Evolutionary conservation across 164 flowering plant species (phyloP).

Genomic region (Magnolia kwangsiensis): DNA sequence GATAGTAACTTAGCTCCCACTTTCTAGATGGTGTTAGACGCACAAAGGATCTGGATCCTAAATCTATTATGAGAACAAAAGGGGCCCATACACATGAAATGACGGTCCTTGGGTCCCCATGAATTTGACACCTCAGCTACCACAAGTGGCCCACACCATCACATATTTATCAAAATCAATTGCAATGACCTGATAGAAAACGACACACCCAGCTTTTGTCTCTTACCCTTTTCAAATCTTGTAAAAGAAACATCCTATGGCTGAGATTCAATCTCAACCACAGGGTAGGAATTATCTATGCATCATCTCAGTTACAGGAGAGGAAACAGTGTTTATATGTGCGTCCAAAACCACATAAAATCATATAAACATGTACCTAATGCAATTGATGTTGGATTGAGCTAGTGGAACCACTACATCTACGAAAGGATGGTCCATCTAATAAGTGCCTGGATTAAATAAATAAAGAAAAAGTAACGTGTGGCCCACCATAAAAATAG

Average conservation of each 20-base stretch:
- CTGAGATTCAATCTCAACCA: neutral
- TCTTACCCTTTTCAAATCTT: neutral
- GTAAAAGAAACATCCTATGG: neutral
- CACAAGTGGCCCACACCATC: slow-evolving; percentile 1
- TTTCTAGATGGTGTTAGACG: neutral
- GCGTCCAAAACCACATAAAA: neutral
- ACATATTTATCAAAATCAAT: slow-evolving; percentile 3
- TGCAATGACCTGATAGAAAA: neutral
- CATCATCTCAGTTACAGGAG: neutral
- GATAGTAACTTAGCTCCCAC: too few species aligned
- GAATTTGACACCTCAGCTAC: slow-evolving; percentile 6
- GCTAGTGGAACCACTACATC: neutral
- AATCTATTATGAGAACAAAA: neutral
- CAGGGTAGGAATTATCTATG: neutral
- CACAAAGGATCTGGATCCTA: neutral
- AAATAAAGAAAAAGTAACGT: too few species aligned
- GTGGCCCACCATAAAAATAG: neutral
- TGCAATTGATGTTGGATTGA: neutral
- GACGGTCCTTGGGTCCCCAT: slow-evolving; percentile 6
- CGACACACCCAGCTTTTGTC: neutral
- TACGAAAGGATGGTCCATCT: neutral
- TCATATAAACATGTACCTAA: neutral
- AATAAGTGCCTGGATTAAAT: neutral
- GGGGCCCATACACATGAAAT: neutral
- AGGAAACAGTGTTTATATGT: neutral